phyloP scores from a whole-genome alignment of 768 basidiomycete species.

The Mycena metata region DNA sequence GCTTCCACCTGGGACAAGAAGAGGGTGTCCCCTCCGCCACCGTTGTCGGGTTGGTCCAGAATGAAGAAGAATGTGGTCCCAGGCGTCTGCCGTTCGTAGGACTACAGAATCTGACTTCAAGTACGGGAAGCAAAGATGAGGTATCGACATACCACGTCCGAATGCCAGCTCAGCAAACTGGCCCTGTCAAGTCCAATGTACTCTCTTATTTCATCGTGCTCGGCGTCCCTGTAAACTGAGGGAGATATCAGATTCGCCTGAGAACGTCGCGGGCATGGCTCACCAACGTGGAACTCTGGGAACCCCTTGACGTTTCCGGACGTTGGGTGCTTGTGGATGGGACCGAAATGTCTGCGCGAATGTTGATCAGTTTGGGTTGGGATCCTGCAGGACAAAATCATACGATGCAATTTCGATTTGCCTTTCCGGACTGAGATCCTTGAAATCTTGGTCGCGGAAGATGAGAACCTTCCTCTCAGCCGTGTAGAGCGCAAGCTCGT shows the following conservation, averaged over 20 bases:
- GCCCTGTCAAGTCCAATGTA: slow-evolving; percentile 58
- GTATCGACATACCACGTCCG: slow-evolving; percentile 59
- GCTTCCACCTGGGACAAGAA: slow-evolving; percentile 72
- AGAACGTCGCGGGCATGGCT: slow-evolving; percentile 33
- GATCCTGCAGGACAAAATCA: background rate
- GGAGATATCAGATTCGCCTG: background rate
- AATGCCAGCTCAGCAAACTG: slow-evolving; percentile 64
- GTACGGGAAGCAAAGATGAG: background rate
- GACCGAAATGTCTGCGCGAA: slow-evolving; percentile 56
- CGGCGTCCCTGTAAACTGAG: slow-evolving; percentile 64
- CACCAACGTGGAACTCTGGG: slow-evolving; percentile 71
- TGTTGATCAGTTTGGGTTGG: too few relatives aligned
- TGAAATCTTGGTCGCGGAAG: slow-evolving; percentile 75
- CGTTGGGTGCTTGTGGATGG: slow-evolving; percentile 61
- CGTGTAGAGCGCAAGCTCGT: slow-evolving; percentile 65
- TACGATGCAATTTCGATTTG: slow-evolving; percentile 67
- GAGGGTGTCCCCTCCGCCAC: slow-evolving; percentile 63
- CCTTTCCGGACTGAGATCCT: slow-evolving; percentile 64
- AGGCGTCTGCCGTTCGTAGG: slow-evolving; percentile 69
- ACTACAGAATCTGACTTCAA: slow-evolving; percentile 43
- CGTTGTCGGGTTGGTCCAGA: slow-evolving; percentile 61
- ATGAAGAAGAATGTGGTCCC: slow-evolving; percentile 71
- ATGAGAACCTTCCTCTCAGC: slow-evolving; percentile 68
- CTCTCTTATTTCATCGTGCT: slow-evolving; percentile 58
- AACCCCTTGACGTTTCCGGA: slow-evolving; percentile 67